Evolutionary conservation across 345 rosid species (phyloP).

Genomic region (Boechera retrofracta): DNA sequence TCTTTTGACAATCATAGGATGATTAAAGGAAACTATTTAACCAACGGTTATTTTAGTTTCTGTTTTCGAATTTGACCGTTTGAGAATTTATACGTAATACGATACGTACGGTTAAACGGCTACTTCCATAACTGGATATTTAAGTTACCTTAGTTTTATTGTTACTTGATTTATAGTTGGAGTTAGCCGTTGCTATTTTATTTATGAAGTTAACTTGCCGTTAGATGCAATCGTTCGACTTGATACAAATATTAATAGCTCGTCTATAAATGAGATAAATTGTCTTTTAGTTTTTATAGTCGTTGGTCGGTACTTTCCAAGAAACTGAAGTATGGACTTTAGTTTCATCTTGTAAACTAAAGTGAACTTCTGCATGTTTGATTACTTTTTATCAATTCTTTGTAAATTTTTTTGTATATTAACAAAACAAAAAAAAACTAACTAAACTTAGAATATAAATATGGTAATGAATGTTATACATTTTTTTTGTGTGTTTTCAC

Average conservation of each 20-base stretch:
- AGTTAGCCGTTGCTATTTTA: not conserved
- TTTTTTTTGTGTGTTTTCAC: too few species aligned
- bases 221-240: not conserved
- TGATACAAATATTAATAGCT: not conserved
- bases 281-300: not conserved
- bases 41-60: slow-evolving; percentile 16
- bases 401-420: too few species aligned
- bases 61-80: slow-evolving; percentile 32
- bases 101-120: not conserved
- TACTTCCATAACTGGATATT: not conserved
- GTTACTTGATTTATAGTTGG: slow-evolving; percentile 5
- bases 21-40: slow-evolving; percentile 8
- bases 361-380: not conserved
- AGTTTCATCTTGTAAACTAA: not conserved
- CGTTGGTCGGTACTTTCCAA: not conserved
- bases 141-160: not conserved
- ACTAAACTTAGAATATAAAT: too few species aligned
- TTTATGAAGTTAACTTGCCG: not conserved
- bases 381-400: not conserved
- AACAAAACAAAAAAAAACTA: too few species aligned
- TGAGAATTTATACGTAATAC: not conserved
- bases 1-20: slow-evolving; percentile 6
- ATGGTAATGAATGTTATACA: not conserved
- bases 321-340: not conserved
- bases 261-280: not conserved